Conservation (phyloP, 306 rosid genomes). For the Rosa lucieae region DNA sequence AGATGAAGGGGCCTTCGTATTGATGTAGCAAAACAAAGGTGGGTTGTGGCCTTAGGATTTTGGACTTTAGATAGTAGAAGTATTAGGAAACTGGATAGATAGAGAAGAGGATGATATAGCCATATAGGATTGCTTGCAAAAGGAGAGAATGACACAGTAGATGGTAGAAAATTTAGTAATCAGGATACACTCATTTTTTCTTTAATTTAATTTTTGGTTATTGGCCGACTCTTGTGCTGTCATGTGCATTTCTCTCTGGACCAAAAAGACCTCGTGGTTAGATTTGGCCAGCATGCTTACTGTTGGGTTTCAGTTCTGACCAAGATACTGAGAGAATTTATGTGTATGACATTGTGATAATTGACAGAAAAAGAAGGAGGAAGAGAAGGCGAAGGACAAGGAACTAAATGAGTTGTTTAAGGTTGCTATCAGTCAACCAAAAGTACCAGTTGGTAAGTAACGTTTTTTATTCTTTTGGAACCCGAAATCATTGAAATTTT, state of each 20-base stretch:
- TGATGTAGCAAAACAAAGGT: background rate
- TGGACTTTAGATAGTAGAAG: background rate
- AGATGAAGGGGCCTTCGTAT: background rate
- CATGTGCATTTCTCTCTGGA: background rate
- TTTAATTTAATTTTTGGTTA: background rate
- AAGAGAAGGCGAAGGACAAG: conserved; percentile 87
- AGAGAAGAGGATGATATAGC: background rate
- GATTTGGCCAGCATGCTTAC: background rate
- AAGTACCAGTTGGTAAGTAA: conserved; percentile 79
- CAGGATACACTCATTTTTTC: too few species aligned
- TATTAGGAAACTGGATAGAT: background rate
- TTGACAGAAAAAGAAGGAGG: conserved; percentile 88
- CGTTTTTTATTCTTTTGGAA: too few species aligned
- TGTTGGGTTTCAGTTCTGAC: background rate
- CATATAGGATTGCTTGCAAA: background rate
- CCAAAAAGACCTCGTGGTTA: background rate
- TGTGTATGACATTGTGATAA: background rate
- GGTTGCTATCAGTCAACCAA: conserved; percentile 89
- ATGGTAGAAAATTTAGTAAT: background rate
- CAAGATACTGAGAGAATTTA: background rate
- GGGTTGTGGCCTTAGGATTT: background rate
- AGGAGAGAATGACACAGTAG: background rate
- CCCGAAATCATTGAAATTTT: background rate
- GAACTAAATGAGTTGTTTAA: conserved; percentile 86
- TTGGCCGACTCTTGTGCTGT: background rate